Percentiles rank a stretch among this genome's conserved stretches.
phyloP scores from a whole-genome alignment of 352 stramenopile species.

The Hyaloperonospora arabidopsidis region DNA sequence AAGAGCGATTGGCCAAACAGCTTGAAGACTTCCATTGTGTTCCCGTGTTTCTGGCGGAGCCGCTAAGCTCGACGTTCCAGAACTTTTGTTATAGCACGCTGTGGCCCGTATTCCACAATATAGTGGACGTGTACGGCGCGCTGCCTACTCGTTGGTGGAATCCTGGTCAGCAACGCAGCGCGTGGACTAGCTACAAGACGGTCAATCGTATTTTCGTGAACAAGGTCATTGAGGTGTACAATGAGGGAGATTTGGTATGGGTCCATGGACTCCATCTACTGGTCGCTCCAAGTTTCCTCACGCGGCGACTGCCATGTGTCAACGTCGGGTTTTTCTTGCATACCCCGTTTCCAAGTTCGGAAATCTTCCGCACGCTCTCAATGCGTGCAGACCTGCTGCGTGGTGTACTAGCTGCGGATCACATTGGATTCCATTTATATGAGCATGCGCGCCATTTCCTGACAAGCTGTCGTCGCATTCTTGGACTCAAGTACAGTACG shows the following conservation, averaged over 20 bases:
- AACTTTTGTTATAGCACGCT: conserved; percentile 96
- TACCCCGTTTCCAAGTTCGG: conserved; percentile 97
- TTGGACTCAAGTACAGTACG: conserved; percentile 86
- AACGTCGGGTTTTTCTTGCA: conserved; percentile 98
- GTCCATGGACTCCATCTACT: conserved; percentile 98
- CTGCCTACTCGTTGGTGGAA: conserved; percentile 83
- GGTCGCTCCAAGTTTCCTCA: conserved; percentile 95
- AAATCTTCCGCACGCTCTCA: conserved; percentile 98
- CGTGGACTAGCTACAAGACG: conserved; percentile 92
- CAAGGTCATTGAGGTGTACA: conserved; percentile 87
- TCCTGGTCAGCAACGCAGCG: conserved; percentile 70
- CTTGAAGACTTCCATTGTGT: conserved; percentile 92
- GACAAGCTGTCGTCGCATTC: conserved; percentile 89
- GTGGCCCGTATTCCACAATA: conserved; percentile 97
- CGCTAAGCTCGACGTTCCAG: conserved; percentile 83
- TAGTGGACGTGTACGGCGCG: conserved; percentile 93
- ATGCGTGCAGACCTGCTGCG: conserved; percentile 93
- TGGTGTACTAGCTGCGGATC: conserved; percentile 94
- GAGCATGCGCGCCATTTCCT: conserved; percentile 97
- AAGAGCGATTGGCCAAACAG: conserved; percentile 64
- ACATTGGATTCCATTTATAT: conserved; percentile 98
- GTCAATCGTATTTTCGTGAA: conserved; percentile 97
- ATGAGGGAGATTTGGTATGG: conserved; percentile 92
- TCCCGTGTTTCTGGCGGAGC: conserved; percentile 91
- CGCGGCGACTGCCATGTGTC: conserved; percentile 84